These are phyloP conservation scores for Skeletonema tropicum DNA, from an alignment of 108 stramenopile species.

Conservation along the genomic window DNA sequence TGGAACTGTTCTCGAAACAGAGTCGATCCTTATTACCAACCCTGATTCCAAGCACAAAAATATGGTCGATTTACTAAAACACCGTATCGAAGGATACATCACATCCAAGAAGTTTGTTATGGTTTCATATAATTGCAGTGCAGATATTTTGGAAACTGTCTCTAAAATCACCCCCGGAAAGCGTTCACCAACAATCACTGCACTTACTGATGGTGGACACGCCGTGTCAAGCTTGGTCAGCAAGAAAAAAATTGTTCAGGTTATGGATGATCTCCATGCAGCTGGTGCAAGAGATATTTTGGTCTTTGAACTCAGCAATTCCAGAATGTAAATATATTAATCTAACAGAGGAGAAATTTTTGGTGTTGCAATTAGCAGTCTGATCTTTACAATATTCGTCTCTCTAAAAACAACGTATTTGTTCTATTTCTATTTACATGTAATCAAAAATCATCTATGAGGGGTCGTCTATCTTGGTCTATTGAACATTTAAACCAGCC, in stretches of 20 bases:
- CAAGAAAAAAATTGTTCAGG: slow-evolving; percentile 79
- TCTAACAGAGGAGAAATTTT: not conserved
- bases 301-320: slow-evolving; percentile 86
- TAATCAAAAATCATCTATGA: not conserved
- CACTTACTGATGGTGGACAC: slow-evolving; percentile 80
- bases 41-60: slow-evolving; percentile 85
- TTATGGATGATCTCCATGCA: slow-evolving; percentile 93
- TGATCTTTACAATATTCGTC: not conserved
- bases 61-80: slow-evolving; percentile 83
- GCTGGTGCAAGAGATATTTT: slow-evolving; percentile 96
- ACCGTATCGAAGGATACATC: slow-evolving; percentile 95
- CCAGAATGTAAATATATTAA: slow-evolving; percentile 75
- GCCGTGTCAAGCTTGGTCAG: slow-evolving; percentile 88
- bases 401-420: not conserved
- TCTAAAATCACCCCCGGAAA: slow-evolving; percentile 93
- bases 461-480: too few relatives aligned
- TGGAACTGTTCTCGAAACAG: slow-evolving; percentile 80
- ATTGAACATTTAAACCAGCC: not conserved
- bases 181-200: slow-evolving; percentile 91
- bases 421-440: slow-evolving; percentile 8
- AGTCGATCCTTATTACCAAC: slow-evolving; percentile 80
- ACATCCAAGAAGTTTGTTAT: slow-evolving; percentile 94
- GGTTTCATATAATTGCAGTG: slow-evolving; percentile 92
- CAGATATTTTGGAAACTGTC: slow-evolving; percentile 71
- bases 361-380: not conserved